A percentile compares a stretch with the other conserved stretches of the same genome.
phyloP scores from a whole-genome alignment of 1,284 basidiomycete genomes.

The Malassezia japonica region DNA sequence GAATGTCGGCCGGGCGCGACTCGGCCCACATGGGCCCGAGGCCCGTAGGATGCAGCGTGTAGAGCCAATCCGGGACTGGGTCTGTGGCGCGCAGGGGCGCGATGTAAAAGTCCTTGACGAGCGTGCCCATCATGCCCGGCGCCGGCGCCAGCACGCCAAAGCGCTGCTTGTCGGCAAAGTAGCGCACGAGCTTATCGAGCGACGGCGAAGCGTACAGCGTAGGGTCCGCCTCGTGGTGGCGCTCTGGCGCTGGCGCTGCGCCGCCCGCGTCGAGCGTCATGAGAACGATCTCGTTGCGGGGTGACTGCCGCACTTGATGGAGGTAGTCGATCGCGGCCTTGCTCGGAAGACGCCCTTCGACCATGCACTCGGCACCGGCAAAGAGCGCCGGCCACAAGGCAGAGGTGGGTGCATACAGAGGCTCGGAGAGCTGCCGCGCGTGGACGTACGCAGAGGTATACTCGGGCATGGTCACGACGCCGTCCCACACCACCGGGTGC shows the following conservation, averaged over 20 bases:
- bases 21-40: conserved; percentile 14
- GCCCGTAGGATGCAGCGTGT: conserved; percentile 22
- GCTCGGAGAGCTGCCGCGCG: conserved; percentile 34
- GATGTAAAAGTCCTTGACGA: conserved; percentile 47
- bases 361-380: conserved; percentile 22
- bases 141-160: conserved; percentile 35
- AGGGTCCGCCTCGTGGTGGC: conserved; percentile 7
- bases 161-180: conserved; percentile 22
- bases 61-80: conserved; percentile 39
- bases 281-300: conserved; percentile 34
- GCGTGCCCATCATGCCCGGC: conserved; percentile 20
- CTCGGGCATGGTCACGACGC: conserved; percentile 45
- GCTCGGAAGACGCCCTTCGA: conserved; percentile 41
- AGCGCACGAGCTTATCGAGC: conserved; percentile 23
- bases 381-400: conserved; percentile 26
- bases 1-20: conserved; percentile 7
- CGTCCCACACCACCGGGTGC: conserved; percentile 32
- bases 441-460: conserved; percentile 33
- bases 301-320: conserved; percentile 29
- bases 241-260: neutral
- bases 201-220: conserved; percentile 20
- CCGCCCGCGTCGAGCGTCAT: conserved; percentile 28
- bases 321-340: conserved; percentile 38
- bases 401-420: conserved; percentile 13
- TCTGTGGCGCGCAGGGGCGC: conserved; percentile 30